A percentile compares a stretch with the other conserved stretches of the same genome.
Conservation (phyloP, 2,329 filamentous ascomycete genomes). For the Keithomyces neogunnii region DNA sequence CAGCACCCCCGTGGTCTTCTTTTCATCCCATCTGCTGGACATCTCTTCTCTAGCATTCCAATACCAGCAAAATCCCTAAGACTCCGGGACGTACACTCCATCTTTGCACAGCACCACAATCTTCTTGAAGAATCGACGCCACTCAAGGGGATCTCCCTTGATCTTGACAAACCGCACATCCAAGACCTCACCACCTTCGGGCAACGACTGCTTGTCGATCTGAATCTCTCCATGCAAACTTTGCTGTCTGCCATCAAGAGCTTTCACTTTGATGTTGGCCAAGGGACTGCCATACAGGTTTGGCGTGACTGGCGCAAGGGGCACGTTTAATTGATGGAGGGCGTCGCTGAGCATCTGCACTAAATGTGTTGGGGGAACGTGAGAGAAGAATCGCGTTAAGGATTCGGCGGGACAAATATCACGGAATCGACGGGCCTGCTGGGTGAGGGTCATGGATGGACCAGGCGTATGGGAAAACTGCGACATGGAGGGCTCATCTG, state of each 20-base stretch:
- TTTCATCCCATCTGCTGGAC: background rate
- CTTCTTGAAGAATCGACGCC: conserved; percentile 95
- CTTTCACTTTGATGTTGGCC: conserved; percentile 63
- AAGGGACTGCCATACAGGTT: conserved; percentile 45
- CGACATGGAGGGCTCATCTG: conserved; percentile 76
- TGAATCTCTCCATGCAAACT: conserved; percentile 66
- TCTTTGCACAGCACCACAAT: conserved; percentile 83
- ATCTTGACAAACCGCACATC: conserved; percentile 90
- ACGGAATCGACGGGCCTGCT: conserved; percentile 77
- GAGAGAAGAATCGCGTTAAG: conserved; percentile 87
- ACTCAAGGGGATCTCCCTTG: conserved; percentile 93
- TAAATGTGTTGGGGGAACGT: conserved; percentile 64
- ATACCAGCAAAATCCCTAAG: conserved; percentile 18
- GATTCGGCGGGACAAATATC: conserved; percentile 86
- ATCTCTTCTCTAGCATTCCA: background rate
- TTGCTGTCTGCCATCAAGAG: conserved; percentile 64
- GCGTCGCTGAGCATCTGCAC: conserved; percentile 74
- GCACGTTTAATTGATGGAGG: conserved; percentile 77
- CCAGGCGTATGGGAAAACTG: conserved; percentile 78
- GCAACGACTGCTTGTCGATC: conserved; percentile 56
- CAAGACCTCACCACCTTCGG: conserved; percentile 51
- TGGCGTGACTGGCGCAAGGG: conserved; percentile 45
- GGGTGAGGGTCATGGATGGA: conserved; percentile 77
- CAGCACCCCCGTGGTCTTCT: background rate
- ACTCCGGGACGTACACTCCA: conserved; percentile 54